A percentile compares a stretch with the other conserved stretches of the same genome.
These are phyloP conservation scores for Penicillium arizonense DNA, from an alignment of 495 filamentous ascomycete species.

Conservation along the genomic window DNA sequence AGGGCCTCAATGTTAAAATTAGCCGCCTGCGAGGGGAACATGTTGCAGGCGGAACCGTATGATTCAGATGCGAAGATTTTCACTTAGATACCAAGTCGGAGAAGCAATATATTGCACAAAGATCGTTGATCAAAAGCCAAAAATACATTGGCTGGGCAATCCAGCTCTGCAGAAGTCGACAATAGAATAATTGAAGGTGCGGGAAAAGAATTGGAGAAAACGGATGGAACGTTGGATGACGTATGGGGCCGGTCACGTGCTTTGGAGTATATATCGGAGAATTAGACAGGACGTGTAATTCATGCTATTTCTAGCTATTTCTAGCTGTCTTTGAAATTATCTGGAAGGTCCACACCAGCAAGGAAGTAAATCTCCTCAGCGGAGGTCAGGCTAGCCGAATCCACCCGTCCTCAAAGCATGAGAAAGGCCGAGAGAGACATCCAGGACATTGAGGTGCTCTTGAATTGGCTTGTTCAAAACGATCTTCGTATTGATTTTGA, in stretches of 20 bases:
- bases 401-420: not conserved
- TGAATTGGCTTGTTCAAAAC: constrained; percentile 3
- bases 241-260: constrained; percentile 25
- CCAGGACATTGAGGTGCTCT: constrained; percentile 3
- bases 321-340: constrained; percentile 1
- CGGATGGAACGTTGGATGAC: constrained; percentile 20
- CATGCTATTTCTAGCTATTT: no score
- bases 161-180: not conserved
- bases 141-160: not conserved
- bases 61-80: not conserved
- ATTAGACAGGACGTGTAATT: no score
- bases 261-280: not conserved
- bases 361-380: constrained; percentile 56
- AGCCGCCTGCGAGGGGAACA: constrained; percentile 68
- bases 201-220: constrained; percentile 9
- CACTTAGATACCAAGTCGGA: not conserved
- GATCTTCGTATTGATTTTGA: constrained; percentile 5
- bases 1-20: constrained; percentile 82
- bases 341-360: constrained; percentile 46
- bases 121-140: constrained; percentile 1
- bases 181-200: not conserved
- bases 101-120: constrained; percentile 7
- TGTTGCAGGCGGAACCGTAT: constrained; percentile 29
- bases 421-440: constrained; percentile 1
- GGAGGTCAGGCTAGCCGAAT: constrained; percentile 44